A percentile compares a stretch with the other conserved stretches of the same genome.
phyloP scores from a whole-genome alignment of 116 monocot species.

The Posidonia oceanica region DNA sequence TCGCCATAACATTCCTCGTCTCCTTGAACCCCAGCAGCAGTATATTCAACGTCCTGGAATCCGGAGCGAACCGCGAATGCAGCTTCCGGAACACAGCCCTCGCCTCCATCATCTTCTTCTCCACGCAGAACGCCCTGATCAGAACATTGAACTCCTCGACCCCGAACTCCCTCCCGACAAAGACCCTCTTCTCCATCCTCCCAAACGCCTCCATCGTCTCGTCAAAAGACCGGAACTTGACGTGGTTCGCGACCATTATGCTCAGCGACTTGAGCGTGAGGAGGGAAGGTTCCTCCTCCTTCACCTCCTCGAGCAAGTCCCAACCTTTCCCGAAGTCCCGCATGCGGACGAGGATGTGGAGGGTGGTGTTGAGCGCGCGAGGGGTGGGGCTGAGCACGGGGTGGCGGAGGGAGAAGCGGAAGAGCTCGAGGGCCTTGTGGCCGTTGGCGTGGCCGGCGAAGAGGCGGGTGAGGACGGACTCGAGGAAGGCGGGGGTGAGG shows the following conservation, averaged over 20 bases:
- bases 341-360: conserved; percentile 43
- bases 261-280: conserved; percentile 33
- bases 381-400: conserved; percentile 14
- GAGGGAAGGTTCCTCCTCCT: conserved; percentile 16
- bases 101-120: conserved; percentile 48
- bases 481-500: conserved; percentile 19
- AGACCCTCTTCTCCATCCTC: conserved; percentile 18
- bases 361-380: conserved; percentile 23
- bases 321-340: conserved; percentile 25
- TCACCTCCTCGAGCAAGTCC: conserved; percentile 18
- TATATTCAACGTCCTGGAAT: conserved; percentile 45
- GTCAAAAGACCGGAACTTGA: conserved; percentile 43
- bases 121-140: conserved; percentile 49
- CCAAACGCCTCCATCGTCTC: conserved; percentile 39
- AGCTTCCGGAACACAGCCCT: conserved; percentile 41
- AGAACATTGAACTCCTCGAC: conserved; percentile 58
- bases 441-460: conserved; percentile 24
- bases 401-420: conserved; percentile 29
- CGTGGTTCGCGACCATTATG: conserved; percentile 44
- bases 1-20: conserved; percentile 33
- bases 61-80: conserved; percentile 25
- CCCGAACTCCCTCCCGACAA: conserved; percentile 27
- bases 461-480: conserved; percentile 44
- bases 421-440: conserved; percentile 28
- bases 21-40: conserved; percentile 77